A percentile compares a stretch with the other conserved stretches of the same genome.
Evolutionary conservation across 352 stramenopile genomes (phyloP).

Genomic region (Phytophthora foliorum): DNA sequence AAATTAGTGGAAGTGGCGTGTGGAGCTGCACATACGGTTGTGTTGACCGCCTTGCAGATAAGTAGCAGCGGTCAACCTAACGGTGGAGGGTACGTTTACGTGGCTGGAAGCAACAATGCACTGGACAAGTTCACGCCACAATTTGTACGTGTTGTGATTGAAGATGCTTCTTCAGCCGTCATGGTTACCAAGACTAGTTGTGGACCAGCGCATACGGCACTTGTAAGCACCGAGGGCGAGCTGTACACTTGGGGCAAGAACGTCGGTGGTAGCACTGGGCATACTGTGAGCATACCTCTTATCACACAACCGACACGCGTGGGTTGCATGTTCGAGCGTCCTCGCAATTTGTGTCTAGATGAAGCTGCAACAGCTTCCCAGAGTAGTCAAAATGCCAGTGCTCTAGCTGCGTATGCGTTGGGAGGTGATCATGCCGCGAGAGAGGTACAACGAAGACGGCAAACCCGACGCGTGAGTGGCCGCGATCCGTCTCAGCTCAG

Average conservation of each 20-base stretch:
- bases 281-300: slow-evolving; percentile 44
- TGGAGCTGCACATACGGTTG: slow-evolving; percentile 68
- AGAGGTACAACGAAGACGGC: slow-evolving; percentile 9
- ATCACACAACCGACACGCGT: slow-evolving; percentile 60
- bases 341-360: slow-evolving; percentile 60
- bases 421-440: slow-evolving; percentile 27
- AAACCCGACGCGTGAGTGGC: slow-evolving; percentile 21
- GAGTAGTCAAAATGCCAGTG: slow-evolving; percentile 76
- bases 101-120: slow-evolving; percentile 74
- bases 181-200: slow-evolving; percentile 63
- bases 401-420: slow-evolving; percentile 56
- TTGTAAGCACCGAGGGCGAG: slow-evolving; percentile 72
- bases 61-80: slow-evolving; percentile 10
- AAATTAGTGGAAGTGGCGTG: slow-evolving; percentile 78
- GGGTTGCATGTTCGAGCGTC: slow-evolving; percentile 66
- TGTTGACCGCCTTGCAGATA: slow-evolving; percentile 44
- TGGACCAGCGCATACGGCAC: slow-evolving; percentile 70
- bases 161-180: slow-evolving; percentile 27
- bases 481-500: slow-evolving; percentile 6
- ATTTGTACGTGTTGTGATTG: slow-evolving; percentile 51
- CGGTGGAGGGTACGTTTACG: slow-evolving; percentile 56
- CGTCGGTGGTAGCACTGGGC: slow-evolving; percentile 67
- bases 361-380: slow-evolving; percentile 45
- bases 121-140: slow-evolving; percentile 68
- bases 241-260: slow-evolving; percentile 86